Conservation (phyloP, 441 rosid genomes). For the Populus hybrid region DNA sequence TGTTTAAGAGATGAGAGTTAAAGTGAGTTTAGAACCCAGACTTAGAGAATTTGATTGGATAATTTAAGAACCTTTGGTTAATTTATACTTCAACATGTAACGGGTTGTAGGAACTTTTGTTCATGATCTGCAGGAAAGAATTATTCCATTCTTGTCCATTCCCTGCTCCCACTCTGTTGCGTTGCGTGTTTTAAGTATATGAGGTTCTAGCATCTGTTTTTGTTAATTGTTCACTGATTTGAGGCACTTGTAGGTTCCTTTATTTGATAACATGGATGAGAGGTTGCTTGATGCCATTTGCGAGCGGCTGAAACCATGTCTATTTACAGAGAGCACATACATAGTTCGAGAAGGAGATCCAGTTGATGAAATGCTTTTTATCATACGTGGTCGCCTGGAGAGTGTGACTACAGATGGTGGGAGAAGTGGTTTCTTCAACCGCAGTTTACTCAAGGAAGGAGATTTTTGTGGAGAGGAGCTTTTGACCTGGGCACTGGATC, state of each 20-base stretch:
- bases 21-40: not conserved
- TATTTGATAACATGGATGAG: slow-evolving; percentile 90
- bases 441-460: slow-evolving; percentile 73
- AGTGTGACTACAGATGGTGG: slow-evolving; percentile 97
- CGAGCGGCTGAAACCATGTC: slow-evolving; percentile 83
- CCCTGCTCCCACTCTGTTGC: not conserved
- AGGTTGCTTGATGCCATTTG: slow-evolving; percentile 93
- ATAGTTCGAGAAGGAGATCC: slow-evolving; percentile 96
- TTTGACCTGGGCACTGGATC: slow-evolving; percentile 94
- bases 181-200: not conserved
- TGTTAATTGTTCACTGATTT: not conserved
- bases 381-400: slow-evolving; percentile 92
- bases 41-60: not conserved
- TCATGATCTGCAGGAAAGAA: not conserved
- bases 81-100: not conserved
- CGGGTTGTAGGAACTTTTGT: not conserved
- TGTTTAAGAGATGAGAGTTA: not conserved
- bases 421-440: slow-evolving; percentile 93
- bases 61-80: not conserved
- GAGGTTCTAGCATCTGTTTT: slow-evolving; percentile 1
- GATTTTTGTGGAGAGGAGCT: slow-evolving; percentile 97
- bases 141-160: not conserved
- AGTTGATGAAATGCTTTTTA: slow-evolving; percentile 96
- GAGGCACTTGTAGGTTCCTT: slow-evolving; percentile 62
- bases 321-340: slow-evolving; percentile 78